A percentile compares a stretch with the other conserved stretches of the same genome.
Conservation (phyloP, 176 grass and related monocot genomes). For the Triticum monococcum region DNA sequence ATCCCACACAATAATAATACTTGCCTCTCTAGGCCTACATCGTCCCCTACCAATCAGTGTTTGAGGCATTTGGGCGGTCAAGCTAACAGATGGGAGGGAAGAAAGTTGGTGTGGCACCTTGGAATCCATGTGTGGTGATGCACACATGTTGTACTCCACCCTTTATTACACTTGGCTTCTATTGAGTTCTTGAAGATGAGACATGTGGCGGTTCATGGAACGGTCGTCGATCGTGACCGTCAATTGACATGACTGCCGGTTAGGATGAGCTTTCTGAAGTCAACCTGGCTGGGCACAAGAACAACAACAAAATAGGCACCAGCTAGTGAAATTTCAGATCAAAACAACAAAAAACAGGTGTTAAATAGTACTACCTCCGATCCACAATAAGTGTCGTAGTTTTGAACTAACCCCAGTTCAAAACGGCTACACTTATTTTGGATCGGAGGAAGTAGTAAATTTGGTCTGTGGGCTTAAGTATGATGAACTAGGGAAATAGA, state of each 20-base stretch:
- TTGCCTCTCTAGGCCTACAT: background rate
- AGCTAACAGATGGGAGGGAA: background rate
- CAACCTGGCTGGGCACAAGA: background rate
- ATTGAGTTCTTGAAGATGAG: background rate
- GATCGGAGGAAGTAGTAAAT: background rate
- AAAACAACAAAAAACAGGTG: background rate
- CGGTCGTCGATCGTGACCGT: no score
- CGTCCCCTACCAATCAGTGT: background rate
- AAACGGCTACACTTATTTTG: no score
- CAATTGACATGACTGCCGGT: background rate
- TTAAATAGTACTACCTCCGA: background rate
- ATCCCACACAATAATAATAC: background rate
- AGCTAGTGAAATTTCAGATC: background rate
- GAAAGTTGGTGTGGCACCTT: background rate
- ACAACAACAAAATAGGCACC: background rate
- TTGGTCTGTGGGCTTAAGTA: background rate
- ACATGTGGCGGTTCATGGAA: background rate
- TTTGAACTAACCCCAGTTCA: no score
- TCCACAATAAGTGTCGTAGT: no score
- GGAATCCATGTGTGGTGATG: background rate
- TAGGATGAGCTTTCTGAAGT: background rate
- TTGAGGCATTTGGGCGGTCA: background rate
- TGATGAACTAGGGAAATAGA: background rate
- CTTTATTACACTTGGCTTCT: conserved; percentile 11
- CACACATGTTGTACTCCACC: background rate